Percentiles rank a stretch among this genome's conserved stretches.
These are phyloP conservation scores for Leishmania martiniquensis DNA, from an alignment of 208 protist genomes.

Conservation along the genomic window DNA sequence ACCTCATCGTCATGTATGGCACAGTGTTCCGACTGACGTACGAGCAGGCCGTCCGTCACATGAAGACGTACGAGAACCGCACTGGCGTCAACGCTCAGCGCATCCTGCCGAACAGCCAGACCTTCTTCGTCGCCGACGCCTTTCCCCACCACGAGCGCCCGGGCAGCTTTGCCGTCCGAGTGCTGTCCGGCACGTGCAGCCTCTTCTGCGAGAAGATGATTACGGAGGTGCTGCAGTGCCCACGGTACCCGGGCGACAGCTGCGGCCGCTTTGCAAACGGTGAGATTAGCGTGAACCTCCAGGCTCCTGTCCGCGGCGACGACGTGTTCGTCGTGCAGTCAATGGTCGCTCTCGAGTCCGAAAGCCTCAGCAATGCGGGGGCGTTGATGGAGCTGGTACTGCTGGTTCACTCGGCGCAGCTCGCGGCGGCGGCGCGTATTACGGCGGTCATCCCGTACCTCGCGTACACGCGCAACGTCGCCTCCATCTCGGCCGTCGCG, in stretches of 20 bases:
- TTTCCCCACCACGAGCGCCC: slow-evolving; percentile 64
- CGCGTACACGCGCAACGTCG: slow-evolving; percentile 91
- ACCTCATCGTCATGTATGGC: slow-evolving; percentile 78
- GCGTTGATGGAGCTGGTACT: slow-evolving; percentile 93
- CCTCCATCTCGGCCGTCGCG: slow-evolving; percentile 90
- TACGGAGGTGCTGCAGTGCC: slow-evolving; percentile 74
- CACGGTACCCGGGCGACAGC: slow-evolving; percentile 44
- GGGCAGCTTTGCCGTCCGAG: slow-evolving; percentile 72
- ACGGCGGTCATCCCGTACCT: slow-evolving; percentile 96
- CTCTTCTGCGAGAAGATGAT: slow-evolving; percentile 80
- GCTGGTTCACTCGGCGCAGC: slow-evolving; percentile 81
- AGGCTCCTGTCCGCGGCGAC: slow-evolving; percentile 91
- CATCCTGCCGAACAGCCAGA: slow-evolving; percentile 74
- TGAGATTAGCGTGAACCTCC: slow-evolving; percentile 83
- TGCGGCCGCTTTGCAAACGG: slow-evolving; percentile 84
- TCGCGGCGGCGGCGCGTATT: slow-evolving; percentile 83
- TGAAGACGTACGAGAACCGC: slow-evolving; percentile 56
- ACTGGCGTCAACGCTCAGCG: slow-evolving; percentile 55
- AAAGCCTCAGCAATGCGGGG: slow-evolving; percentile 87
- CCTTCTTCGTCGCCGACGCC: slow-evolving; percentile 79
- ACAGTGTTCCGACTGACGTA: slow-evolving; percentile 74
- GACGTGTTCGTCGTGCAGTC: slow-evolving; percentile 97
- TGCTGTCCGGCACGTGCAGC: slow-evolving; percentile 68
- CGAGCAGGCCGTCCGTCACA: slow-evolving; percentile 50
- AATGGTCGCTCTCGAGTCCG: slow-evolving; percentile 68